phyloP scores from a whole-genome alignment of 1,284 basidiomycete species.

The Moniliophthora roreri region DNA sequence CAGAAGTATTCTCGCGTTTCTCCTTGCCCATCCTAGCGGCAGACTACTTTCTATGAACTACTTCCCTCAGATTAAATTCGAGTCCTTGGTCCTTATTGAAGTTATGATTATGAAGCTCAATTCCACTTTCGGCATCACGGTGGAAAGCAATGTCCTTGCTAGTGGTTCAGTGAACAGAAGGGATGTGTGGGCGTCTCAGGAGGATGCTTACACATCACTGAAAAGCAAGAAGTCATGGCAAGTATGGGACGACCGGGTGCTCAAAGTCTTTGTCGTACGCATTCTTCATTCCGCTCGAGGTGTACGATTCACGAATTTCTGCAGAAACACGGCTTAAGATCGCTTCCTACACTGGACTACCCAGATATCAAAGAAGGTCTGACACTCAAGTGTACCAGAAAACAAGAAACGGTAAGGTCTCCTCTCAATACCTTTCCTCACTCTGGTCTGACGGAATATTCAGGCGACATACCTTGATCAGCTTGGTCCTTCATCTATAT shows the following conservation, averaged over 20 bases:
- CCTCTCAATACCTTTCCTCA: background rate
- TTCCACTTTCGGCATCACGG: conserved; percentile 8
- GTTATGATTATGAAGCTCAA: conserved; percentile 37
- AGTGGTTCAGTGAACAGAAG: conserved; percentile 37
- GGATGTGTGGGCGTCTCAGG: conserved; percentile 50
- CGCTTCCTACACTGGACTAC: conserved; percentile 43
- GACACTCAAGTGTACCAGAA: conserved; percentile 47
- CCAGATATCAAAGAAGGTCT: conserved; percentile 47
- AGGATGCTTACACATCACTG: conserved; percentile 42
- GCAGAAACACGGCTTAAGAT: conserved; percentile 45
- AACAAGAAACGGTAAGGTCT: conserved; percentile 42
- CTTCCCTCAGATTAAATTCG: conserved; percentile 35
- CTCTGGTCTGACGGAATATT: background rate
- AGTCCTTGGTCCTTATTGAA: conserved; percentile 38
- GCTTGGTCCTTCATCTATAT: conserved; percentile 34
- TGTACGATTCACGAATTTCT: background rate
- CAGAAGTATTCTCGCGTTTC: background rate
- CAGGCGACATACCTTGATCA: conserved; percentile 48
- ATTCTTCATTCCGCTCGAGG: background rate
- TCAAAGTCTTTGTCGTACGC: conserved; percentile 42
- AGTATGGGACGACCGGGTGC: conserved; percentile 49
- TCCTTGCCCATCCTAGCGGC: background rate
- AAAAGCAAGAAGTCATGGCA: conserved; percentile 39
- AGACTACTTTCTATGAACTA: conserved; percentile 41
- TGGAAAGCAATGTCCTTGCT: conserved; percentile 23